Evolutionary conservation across 352 stramenopile species (phyloP).

Genomic region (Phytophthora brassicae): DNA sequence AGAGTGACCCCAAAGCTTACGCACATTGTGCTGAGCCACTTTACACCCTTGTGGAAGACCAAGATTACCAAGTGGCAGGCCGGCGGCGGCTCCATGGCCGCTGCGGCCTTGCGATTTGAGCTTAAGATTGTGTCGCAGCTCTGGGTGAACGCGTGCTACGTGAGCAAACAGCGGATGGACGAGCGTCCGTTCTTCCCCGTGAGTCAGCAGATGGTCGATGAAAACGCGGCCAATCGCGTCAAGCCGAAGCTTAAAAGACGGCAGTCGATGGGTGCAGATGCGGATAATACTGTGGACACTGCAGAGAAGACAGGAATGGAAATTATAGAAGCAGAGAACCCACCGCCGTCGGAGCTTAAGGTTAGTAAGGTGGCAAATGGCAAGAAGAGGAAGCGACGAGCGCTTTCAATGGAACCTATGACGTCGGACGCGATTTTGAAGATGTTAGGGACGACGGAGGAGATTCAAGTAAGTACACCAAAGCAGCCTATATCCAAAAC

Average conservation of each 20-base stretch:
- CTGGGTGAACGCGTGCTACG: slow-evolving; percentile 83
- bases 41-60: slow-evolving; percentile 63
- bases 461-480: slow-evolving; percentile 16
- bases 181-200: slow-evolving; percentile 79
- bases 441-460: slow-evolving; percentile 36
- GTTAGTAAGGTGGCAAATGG: slow-evolving; percentile 19
- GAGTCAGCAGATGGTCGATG: slow-evolving; percentile 36
- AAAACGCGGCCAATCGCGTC: not conserved
- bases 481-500: slow-evolving; percentile 26
- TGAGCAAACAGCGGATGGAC: slow-evolving; percentile 67
- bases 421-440: slow-evolving; percentile 64
- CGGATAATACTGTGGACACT: not conserved
- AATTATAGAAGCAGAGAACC: slow-evolving; percentile 8
- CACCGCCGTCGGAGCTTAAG: slow-evolving; percentile 13
- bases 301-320: not conserved
- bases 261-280: slow-evolving; percentile 24
- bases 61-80: slow-evolving; percentile 72
- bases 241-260: slow-evolving; percentile 27
- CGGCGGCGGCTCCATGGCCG: slow-evolving; percentile 35
- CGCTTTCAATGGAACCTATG: slow-evolving; percentile 71
- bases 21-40: slow-evolving; percentile 78
- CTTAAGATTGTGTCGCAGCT: slow-evolving; percentile 82
- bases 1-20: slow-evolving; percentile 65
- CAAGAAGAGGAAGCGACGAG: slow-evolving; percentile 42
- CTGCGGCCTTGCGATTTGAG: slow-evolving; percentile 28